Percentiles rank a stretch among this genome's conserved stretches.
Conservation (phyloP, 805 yeast genomes). For the Wickerhamomyces strasburgensis region DNA sequence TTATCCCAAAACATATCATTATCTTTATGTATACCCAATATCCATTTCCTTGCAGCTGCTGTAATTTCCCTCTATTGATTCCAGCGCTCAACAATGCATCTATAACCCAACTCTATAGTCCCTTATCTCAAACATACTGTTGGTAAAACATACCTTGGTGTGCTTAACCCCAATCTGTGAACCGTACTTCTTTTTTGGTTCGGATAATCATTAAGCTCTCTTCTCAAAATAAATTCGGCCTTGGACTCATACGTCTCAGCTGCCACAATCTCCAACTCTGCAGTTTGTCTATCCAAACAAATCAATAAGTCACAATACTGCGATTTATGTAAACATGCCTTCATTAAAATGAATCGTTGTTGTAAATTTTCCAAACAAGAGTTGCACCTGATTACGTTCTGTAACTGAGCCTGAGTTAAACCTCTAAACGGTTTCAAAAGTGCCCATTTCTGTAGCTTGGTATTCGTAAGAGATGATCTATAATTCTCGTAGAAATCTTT, state of each 20-base stretch:
- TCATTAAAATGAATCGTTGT: slow-evolving; percentile 12
- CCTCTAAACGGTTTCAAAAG: slow-evolving; percentile 17
- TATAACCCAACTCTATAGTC: no score
- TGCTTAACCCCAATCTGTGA: not conserved
- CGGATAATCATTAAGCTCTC: slow-evolving; percentile 6
- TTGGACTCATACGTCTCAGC: slow-evolving; percentile 7
- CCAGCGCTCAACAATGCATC: no score
- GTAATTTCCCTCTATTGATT: no score
- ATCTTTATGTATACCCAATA: no score
- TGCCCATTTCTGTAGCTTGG: slow-evolving; percentile 21
- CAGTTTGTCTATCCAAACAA: slow-evolving; percentile 16
- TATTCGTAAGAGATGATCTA: slow-evolving; percentile 3
- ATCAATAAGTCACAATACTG: slow-evolving; percentile 12
- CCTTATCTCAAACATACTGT: not conserved
- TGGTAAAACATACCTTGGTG: slow-evolving; percentile 3
- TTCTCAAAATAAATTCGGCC: slow-evolving; percentile 6
- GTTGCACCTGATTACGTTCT: slow-evolving; percentile 12
- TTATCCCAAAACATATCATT: no score
- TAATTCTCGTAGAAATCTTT: slow-evolving; percentile 7
- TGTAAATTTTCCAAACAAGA: slow-evolving; percentile 16
- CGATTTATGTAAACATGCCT: slow-evolving; percentile 8
- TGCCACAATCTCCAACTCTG: slow-evolving; percentile 13
- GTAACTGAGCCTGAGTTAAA: slow-evolving; percentile 3
- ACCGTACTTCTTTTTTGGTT: not conserved
- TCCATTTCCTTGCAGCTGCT: not conserved